A percentile compares a stretch with the other conserved stretches of the same genome.
Evolutionary conservation across 2,329 filamentous ascomycete genomes (phyloP).

Genomic region (Verruconis gallopava): DNA sequence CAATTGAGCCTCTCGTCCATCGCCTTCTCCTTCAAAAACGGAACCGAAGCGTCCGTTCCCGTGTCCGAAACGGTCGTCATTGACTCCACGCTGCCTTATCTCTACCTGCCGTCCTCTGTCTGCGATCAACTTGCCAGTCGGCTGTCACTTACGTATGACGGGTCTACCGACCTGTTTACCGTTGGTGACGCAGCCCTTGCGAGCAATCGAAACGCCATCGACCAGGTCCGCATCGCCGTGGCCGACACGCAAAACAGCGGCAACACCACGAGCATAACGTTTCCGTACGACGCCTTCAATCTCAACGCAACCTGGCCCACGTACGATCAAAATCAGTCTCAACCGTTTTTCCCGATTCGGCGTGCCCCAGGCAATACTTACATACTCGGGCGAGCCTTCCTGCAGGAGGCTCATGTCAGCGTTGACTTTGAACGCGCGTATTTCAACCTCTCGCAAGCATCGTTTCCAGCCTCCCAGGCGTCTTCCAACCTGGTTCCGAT

Average conservation of each 20-base stretch:
- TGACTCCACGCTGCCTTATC: constrained; percentile 25
- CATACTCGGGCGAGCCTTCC: constrained; percentile 25
- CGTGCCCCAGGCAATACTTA: constrained; percentile 25
- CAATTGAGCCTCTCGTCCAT: not conserved
- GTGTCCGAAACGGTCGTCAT: constrained; percentile 17
- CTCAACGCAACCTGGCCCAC: constrained; percentile 16
- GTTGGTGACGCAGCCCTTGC: not conserved
- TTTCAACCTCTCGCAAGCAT: not conserved
- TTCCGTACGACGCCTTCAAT: constrained; percentile 28
- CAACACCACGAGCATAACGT: constrained; percentile 18
- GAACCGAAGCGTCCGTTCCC: not conserved
- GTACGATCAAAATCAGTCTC: constrained; percentile 14
- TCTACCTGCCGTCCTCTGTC: constrained; percentile 25
- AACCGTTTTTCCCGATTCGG: constrained; percentile 26
- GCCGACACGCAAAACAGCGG: not conserved
- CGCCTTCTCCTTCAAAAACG: not conserved
- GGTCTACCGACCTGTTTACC: not conserved
- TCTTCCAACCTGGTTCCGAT: not conserved
- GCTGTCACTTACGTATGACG: not conserved
- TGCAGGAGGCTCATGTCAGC: constrained; percentile 28
- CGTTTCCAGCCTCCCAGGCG: not conserved
- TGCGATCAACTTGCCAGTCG: constrained; percentile 21
- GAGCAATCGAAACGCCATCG: not conserved
- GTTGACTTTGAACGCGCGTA: constrained; percentile 21
- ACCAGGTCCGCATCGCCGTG: not conserved